Evolutionary conservation across 2,329 filamentous ascomycete species (phyloP), one percentile per base, ranked within the genome.

Genomic region (Biscogniauxia sp.): DNA sequence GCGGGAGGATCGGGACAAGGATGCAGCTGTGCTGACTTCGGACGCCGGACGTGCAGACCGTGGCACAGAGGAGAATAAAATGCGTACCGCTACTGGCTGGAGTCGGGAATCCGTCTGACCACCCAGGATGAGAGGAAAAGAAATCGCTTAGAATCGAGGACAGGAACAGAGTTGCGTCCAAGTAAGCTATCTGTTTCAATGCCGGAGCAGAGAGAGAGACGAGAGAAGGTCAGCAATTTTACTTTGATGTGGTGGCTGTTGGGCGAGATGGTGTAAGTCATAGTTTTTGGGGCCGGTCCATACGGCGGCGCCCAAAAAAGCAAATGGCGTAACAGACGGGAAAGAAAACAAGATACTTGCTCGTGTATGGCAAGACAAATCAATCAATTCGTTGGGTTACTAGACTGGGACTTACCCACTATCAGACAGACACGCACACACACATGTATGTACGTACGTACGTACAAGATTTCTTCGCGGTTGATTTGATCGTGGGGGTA

Each of bases 91-190:
- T 28, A 54, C 57, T 63, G 53, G 56, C 55, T 58, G 41, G 53
- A 51, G 61, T 52, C 28, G 53, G 45, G 28, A 54, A 54, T 58
- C 55, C 54, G 55, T 55, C 61, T 61, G 57, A 64, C 57, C 52
- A 62, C 59, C 57, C 59, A 53, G n/a, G 53, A 59, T 59, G 49
- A 51, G 56, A 66, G 60, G 61, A 60, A 60, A 55, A 55, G 60
- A 62, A 61, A 64, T 59, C 58, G 55, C 58, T 6, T 4, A 15
- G 19, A 15, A 51, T n/a, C 49, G 49, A 51, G 20, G 20, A 51
- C 17, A 2, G 49, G 49, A 1, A 25, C 17, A 25, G 50, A 19
- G 37, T 2, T 45, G 37, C 11, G 37, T 45, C 20, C 19, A 51
- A 51, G 50, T 6, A 8, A 51, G 50, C 23, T 51, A 51, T 51